phyloP scores from a whole-genome alignment of 2,329 filamentous ascomycete genomes.

The Falciphora oryzae region DNA sequence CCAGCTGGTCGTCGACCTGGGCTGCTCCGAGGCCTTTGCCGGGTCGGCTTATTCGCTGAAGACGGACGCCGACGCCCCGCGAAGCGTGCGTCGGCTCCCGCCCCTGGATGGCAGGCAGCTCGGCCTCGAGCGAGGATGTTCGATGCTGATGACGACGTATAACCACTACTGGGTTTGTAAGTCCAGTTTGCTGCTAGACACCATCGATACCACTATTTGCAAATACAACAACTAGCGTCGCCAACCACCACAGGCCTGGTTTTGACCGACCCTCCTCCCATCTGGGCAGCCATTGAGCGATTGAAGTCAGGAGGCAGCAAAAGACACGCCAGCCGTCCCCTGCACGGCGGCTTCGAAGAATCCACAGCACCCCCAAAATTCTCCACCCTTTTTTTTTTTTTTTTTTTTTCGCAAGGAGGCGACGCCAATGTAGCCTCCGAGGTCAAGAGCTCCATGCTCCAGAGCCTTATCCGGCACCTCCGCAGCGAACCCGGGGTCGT shows the following conservation, averaged over 20 bases:
- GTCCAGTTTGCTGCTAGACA: not conserved
- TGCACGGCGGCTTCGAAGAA: conserved; percentile 13
- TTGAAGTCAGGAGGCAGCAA: too few relatives aligned
- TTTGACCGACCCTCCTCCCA: conserved; percentile 9
- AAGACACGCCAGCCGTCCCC: not conserved
- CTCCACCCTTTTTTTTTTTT: too few relatives aligned
- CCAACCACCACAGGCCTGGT: conserved; percentile 12
- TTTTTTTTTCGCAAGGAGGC: too few relatives aligned
- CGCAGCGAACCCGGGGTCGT: too few relatives aligned
- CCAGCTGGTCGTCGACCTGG: not conserved
- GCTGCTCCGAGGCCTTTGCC: too few relatives aligned
- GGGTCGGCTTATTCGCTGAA: too few relatives aligned
- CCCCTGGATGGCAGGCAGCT: conserved; percentile 10
- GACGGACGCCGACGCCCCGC: conserved; percentile 8
- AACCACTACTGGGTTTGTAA: conserved; percentile 10
- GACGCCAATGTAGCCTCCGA: too few relatives aligned
- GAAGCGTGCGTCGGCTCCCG: conserved; percentile 11
- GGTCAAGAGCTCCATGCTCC: too few relatives aligned
- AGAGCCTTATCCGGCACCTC: too few relatives aligned
- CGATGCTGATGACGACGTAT: conserved; percentile 4
- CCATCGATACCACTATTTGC: too few relatives aligned
- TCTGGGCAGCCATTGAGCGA: too few relatives aligned
- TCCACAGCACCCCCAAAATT: conserved; percentile 5
- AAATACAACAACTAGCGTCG: not conserved
- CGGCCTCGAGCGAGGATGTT: conserved; percentile 12